Percentiles rank a stretch among this genome's conserved stretches.
phyloP scores from a whole-genome alignment of 2,329 filamentous ascomycete species.

The Aspergillus amoenus region DNA sequence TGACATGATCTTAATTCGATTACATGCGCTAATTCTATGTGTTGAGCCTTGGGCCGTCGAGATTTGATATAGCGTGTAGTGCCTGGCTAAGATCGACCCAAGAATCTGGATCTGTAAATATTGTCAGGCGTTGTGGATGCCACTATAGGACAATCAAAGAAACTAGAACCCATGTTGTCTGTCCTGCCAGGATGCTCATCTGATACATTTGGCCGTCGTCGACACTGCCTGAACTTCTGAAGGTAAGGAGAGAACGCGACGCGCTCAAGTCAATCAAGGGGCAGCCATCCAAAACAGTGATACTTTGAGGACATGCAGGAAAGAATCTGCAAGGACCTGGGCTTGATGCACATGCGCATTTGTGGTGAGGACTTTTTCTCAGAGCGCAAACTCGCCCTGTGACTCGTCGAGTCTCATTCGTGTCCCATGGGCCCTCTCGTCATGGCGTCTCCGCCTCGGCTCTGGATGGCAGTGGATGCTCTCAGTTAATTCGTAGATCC shows the following conservation, averaged over 20 bases:
- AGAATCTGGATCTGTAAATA: slow-evolving; percentile 4
- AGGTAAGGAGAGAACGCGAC: neutral
- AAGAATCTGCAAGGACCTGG: slow-evolving; percentile 30
- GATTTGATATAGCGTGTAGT: neutral
- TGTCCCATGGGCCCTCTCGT: slow-evolving; percentile 24
- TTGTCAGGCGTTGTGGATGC: neutral
- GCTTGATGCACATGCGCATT: slow-evolving; percentile 16
- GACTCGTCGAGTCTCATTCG: slow-evolving; percentile 29
- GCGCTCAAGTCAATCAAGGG: slow-evolving; percentile 7
- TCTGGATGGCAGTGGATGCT: slow-evolving; percentile 11
- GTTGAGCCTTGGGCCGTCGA: neutral
- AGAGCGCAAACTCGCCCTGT: slow-evolving; percentile 23
- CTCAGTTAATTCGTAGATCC: slow-evolving; percentile 23
- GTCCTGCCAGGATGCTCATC: neutral
- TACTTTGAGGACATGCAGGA: slow-evolving; percentile 16
- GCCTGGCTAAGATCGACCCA: slow-evolving; percentile 7
- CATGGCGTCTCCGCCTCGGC: slow-evolving; percentile 21
- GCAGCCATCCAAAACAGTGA: neutral
- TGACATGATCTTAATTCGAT: slow-evolving; percentile 23
- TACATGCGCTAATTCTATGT: slow-evolving; percentile 11
- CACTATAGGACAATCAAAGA: neutral
- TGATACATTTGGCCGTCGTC: neutral
- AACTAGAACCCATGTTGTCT: neutral
- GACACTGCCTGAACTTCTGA: neutral
- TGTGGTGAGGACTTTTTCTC: slow-evolving; percentile 15